Percentiles rank a stretch among this genome's conserved stretches.
These are phyloP conservation scores for Pseudocercospora ulei DNA, from an alignment of 2,329 filamentous ascomycete species.

Conservation along the genomic window DNA sequence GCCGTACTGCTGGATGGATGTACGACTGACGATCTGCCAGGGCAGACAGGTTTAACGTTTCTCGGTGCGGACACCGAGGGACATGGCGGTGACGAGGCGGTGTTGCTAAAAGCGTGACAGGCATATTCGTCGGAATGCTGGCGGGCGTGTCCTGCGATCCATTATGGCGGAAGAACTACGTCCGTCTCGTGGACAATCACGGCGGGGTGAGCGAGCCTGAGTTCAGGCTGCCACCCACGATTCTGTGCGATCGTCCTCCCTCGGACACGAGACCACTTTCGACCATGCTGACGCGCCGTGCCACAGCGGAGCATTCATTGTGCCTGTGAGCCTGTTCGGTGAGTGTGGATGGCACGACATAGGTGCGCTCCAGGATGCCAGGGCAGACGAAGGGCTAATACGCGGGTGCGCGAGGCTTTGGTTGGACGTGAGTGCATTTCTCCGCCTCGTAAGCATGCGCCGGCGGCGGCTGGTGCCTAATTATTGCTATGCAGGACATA, in stretches of 20 bases:
- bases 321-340: constrained; percentile 74
- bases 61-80: constrained; percentile 47
- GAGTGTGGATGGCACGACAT: constrained; percentile 25
- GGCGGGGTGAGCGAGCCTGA: constrained; percentile 66
- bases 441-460: constrained; percentile 13
- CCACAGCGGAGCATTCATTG: constrained; percentile 56
- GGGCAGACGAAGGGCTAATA: constrained; percentile 18
- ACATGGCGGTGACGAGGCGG: constrained; percentile 6
- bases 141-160: constrained; percentile 54
- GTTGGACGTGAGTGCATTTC: constrained; percentile 20
- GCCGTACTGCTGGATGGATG: constrained; percentile 1
- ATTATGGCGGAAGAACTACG: constrained; percentile 53
- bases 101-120: constrained; percentile 29
- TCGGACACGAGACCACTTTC: constrained; percentile 7
- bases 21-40: constrained; percentile 7
- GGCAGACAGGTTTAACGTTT: constrained; percentile 69
- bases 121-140: constrained; percentile 59
- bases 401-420: constrained; percentile 14
- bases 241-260: constrained; percentile 28
- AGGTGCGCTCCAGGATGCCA: constrained; percentile 4
- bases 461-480: not conserved
- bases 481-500: constrained; percentile 5
- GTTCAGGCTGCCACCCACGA: constrained; percentile 64
- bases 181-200: constrained; percentile 47
- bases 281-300: constrained; percentile 15